These are phyloP conservation scores for Piper betle DNA, from an alignment of 164 flowering plant genomes.

Conservation along the genomic window DNA sequence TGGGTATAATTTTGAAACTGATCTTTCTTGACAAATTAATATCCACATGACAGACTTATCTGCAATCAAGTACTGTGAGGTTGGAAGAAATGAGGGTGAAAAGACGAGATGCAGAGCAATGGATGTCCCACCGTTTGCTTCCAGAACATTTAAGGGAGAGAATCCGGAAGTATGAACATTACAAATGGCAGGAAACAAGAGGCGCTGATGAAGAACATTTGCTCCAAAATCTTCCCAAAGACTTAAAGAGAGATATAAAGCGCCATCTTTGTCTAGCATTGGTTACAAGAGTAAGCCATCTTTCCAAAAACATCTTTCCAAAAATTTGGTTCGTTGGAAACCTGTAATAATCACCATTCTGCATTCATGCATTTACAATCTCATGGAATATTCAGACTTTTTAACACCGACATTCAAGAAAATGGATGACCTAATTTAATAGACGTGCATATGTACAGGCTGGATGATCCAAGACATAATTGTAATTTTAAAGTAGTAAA, in stretches of 20 bases:
- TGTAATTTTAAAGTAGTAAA: too few relatives aligned
- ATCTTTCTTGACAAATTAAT: not conserved
- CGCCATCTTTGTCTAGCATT: slow-evolving; percentile 50
- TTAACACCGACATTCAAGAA: too few relatives aligned
- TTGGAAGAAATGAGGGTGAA: slow-evolving; percentile 61
- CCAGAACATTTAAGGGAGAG: slow-evolving; percentile 45
- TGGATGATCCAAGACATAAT: too few relatives aligned
- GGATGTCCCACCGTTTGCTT: slow-evolving; percentile 62
- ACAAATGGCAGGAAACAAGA: slow-evolving; percentile 57
- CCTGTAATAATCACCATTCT: not conserved
- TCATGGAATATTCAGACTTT: not conserved
- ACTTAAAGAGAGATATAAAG: slow-evolving; percentile 54
- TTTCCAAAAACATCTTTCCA: not conserved
- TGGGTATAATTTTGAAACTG: too few relatives aligned
- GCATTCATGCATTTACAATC: not conserved
- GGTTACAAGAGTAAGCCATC: slow-evolving; percentile 33
- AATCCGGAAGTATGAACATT: slow-evolving; percentile 49
- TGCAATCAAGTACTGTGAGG: slow-evolving; percentile 50
- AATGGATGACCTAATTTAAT: too few relatives aligned
- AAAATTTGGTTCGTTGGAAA: not conserved
- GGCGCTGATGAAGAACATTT: slow-evolving; percentile 57
- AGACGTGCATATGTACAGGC: too few relatives aligned
- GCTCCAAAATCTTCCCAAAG: slow-evolving; percentile 43
- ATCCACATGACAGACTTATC: slow-evolving; percentile 30
- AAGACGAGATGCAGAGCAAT: slow-evolving; percentile 57